Conservation (phyloP, 345 rosid genomes). For the Lepidium sativum region DNA sequence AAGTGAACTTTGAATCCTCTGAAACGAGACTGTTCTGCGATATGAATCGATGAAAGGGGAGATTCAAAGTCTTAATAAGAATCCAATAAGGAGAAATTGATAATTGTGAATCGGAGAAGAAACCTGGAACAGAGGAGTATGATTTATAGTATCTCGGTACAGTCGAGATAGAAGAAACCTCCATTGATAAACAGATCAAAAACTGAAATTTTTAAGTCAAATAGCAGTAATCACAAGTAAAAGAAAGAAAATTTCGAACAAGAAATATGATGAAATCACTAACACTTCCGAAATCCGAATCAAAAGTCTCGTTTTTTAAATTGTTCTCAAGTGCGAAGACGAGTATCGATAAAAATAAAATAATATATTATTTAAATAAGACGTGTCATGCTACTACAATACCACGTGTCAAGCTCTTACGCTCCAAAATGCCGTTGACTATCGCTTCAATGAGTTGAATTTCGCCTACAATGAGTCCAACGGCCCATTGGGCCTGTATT, state of each 20-base stretch:
- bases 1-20: constrained; percentile 29
- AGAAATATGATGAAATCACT: not conserved
- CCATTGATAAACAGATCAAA: constrained; percentile 29
- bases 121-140: constrained; percentile 38
- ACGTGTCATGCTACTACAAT: no score
- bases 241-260: not conserved
- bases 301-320: not conserved
- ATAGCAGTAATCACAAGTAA: not conserved
- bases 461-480: no score
- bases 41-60: not conserved
- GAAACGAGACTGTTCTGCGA: constrained; percentile 32
- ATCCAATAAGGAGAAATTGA: not conserved
- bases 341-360: no score
- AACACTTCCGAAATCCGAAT: not conserved
- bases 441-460: no score
- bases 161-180: constrained; percentile 31
- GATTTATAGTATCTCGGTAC: constrained; percentile 15
- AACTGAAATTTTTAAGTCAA: not conserved
- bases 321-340: no score
- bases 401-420: no score
- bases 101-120: not conserved
- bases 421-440: no score
- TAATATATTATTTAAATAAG: no score
- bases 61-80: not conserved
- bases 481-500: no score